Evolutionary conservation across 139 green algal species (phyloP).

Genomic region (Micractinium conductrix): DNA sequence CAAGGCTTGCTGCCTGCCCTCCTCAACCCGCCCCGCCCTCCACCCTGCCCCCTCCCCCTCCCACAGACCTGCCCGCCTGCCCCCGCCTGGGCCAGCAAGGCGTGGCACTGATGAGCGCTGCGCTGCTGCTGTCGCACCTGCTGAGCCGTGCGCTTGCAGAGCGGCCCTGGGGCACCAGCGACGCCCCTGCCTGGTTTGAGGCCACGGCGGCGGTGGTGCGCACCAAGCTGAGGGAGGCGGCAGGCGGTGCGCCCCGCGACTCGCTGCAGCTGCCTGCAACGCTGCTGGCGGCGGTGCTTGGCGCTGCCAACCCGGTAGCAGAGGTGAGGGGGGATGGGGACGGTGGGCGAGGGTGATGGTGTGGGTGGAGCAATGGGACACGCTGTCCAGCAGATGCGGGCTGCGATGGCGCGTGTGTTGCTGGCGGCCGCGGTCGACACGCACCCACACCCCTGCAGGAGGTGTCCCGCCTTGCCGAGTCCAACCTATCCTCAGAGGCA

Average conservation of each 20-base stretch:
- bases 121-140: slow-evolving; percentile 57
- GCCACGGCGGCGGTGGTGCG: slow-evolving; percentile 27
- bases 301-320: slow-evolving; percentile 9
- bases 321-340: not conserved
- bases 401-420: too few relatives aligned
- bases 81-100: slow-evolving; percentile 12
- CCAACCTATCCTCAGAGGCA: slow-evolving; percentile 46
- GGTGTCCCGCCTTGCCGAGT: slow-evolving; percentile 26
- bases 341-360: too few relatives aligned
- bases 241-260: slow-evolving; percentile 40
- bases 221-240: slow-evolving; percentile 9
- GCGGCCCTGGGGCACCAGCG: slow-evolving; percentile 42
- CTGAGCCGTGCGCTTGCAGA: slow-evolving; percentile 43
- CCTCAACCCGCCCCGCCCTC: too few relatives aligned
- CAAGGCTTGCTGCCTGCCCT: not conserved
- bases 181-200: slow-evolving; percentile 66
- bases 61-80: slow-evolving; percentile 37
- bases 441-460: slow-evolving; percentile 15
- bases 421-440: not conserved
- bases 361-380: not conserved
- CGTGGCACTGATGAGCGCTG: not conserved
- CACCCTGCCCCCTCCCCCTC: not conserved
- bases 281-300: slow-evolving; percentile 34
- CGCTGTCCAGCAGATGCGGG: not conserved
- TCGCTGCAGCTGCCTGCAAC: slow-evolving; percentile 29